phyloP scores from a whole-genome alignment of 495 filamentous ascomycete genomes.

The Aspergillus sparsus region DNA sequence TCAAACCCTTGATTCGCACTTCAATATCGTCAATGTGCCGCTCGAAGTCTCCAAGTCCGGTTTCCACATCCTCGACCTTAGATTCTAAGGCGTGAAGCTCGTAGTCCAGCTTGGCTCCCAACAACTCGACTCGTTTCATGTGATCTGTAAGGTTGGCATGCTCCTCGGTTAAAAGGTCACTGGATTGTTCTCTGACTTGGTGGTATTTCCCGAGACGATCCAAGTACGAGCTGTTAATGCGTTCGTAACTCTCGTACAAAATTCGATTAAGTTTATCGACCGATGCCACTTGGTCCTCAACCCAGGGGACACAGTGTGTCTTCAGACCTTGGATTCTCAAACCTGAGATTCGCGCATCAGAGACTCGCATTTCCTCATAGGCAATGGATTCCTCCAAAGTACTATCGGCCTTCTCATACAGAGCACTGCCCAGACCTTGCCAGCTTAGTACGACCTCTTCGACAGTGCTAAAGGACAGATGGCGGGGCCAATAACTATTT shows the following conservation, averaged over 20 bases:
- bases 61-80: conserved; percentile 86
- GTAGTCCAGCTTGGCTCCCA: conserved; percentile 90
- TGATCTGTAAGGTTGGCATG: conserved; percentile 66
- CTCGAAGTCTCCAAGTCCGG: conserved; percentile 78
- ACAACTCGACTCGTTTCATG: conserved; percentile 77
- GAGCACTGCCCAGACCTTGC: conserved; percentile 49
- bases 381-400: conserved; percentile 46
- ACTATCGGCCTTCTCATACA: conserved; percentile 26
- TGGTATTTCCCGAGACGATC: conserved; percentile 67
- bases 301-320: conserved; percentile 62
- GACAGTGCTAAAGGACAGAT: conserved; percentile 86
- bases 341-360: conserved; percentile 62
- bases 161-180: conserved; percentile 68
- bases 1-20: conserved; percentile 68
- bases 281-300: conserved; percentile 58
- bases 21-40: conserved; percentile 80
- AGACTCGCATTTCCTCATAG: conserved; percentile 53
- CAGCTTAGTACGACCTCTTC: conserved; percentile 82
- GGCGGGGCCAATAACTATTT: conserved; percentile 63
- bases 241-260: conserved; percentile 59
- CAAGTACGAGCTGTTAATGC: conserved; percentile 67
- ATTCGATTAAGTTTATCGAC: conserved; percentile 65
- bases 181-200: conserved; percentile 61
- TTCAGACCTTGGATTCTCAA: conserved; percentile 50
- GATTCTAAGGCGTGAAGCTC: conserved; percentile 79